Conservation (phyloP, 345 rosid species). For the Noccaea caerulescens region DNA sequence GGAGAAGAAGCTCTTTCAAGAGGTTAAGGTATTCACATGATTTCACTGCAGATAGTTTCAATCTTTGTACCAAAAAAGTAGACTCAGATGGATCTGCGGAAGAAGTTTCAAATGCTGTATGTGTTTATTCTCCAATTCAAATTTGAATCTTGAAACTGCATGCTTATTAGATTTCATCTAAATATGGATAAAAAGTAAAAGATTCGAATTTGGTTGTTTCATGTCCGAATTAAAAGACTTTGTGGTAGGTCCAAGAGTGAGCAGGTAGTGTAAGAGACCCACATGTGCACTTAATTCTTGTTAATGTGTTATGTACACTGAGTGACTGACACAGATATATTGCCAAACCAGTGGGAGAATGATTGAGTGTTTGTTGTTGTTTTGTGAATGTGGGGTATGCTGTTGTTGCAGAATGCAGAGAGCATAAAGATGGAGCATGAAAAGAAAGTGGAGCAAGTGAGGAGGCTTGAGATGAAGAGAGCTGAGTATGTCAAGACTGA, state of each 20-base stretch:
- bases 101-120: constrained; percentile 8
- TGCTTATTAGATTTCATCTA: constrained; percentile 31
- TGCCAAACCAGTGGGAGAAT: constrained; percentile 14
- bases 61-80: not conserved
- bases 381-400: constrained; percentile 31
- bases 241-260: constrained; percentile 46
- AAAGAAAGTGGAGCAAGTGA: constrained; percentile 71
- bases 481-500: constrained; percentile 79
- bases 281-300: constrained; percentile 39
- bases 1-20: constrained; percentile 93
- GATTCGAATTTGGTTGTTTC: constrained; percentile 24
- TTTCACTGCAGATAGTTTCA: not conserved
- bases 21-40: constrained; percentile 78
- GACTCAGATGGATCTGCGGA: not conserved
- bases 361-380: constrained; percentile 26
- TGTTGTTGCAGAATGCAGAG: constrained; percentile 63
- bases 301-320: constrained; percentile 3
- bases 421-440: constrained; percentile 75
- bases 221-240: constrained; percentile 26
- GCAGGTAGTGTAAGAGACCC: constrained; percentile 41
- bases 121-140: constrained; percentile 6
- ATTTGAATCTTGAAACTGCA: constrained; percentile 36
- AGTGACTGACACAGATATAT: constrained; percentile 35
- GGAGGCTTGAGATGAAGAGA: constrained; percentile 87
- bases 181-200: constrained; percentile 22